Evolutionary conservation across 306 rosid genomes (phyloP), one percentile per base, ranked within the genome.

Genomic region (Vigna trinervia): DNA sequence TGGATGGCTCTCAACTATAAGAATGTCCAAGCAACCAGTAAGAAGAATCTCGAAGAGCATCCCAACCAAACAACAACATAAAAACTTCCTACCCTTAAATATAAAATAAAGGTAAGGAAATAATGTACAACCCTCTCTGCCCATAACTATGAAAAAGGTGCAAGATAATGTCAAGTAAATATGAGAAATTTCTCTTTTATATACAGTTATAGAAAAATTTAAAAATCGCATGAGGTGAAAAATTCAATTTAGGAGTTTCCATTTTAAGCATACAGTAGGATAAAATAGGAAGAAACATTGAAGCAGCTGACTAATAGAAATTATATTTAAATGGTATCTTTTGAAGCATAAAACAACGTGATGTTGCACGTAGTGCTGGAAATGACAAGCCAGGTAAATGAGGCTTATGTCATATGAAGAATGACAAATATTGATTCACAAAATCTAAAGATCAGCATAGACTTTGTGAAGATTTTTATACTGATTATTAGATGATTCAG

Each of bases 11-110:
- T 32, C 64, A 54, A 57, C 74, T 14, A 39, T 46, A 60, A 53
- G 58, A 59, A n/a, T 66, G 66, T 14, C 75, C 38, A 74, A 60
- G 43, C 65, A 41, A 71, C 64, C 69, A 73, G 79, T 14, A 76
- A 36, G 66, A 48, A 69, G 61, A 47, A 79, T 26, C 74, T 74
- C 74, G 70, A 61, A 62, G 54, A 74, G 61, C 52, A 22, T 34
- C 74, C 58, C 69, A 39, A 32, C 47, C 8, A 14, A 65, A 76
- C 38, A 19, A 75, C 12, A 26, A 26, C 28, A 26, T 26, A 6
- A 60, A 8, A 19, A 10, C 12, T 32, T 5, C 50, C 52, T 20
- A 53, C 56, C 56, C 69, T 63, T 46, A 54, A 38, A 15, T 28
- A 13, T 14, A 38, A 58, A 62, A 28, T 7, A 12, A 64, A 62